These are phyloP conservation scores for Alisma plantagoaquatica DNA, from an alignment of 106 monocot species.

Conservation along the genomic window DNA sequence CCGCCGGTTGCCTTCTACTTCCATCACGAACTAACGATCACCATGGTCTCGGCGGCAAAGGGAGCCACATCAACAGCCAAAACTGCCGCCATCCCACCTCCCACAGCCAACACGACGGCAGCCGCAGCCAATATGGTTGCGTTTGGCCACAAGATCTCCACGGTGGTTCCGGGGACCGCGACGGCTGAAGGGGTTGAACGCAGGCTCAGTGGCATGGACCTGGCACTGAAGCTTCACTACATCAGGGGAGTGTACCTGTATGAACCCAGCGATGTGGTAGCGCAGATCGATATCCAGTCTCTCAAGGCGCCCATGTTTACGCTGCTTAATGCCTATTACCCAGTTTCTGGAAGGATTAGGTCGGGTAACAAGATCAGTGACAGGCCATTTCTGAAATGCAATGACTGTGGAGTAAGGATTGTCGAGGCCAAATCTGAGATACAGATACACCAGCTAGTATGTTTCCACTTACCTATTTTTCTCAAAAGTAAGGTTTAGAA, in stretches of 20 bases:
- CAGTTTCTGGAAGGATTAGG: slow-evolving; percentile 9
- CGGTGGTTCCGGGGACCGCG: slow-evolving; percentile 17
- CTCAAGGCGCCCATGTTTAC: slow-evolving; percentile 20
- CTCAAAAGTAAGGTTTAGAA: too few relatives aligned
- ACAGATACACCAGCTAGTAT: too few relatives aligned
- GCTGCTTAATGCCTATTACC: slow-evolving; percentile 5
- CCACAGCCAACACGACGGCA: too few relatives aligned
- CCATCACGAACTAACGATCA: too few relatives aligned
- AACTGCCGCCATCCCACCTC: too few relatives aligned
- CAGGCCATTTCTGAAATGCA: slow-evolving; percentile 20
- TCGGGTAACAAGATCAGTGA: background rate
- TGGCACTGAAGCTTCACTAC: slow-evolving; percentile 23
- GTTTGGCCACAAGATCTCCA: slow-evolving; percentile 12
- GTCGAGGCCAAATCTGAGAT: slow-evolving; percentile 12
- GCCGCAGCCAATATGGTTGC: too few relatives aligned
- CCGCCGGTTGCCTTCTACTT: too few relatives aligned
- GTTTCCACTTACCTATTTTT: too few relatives aligned
- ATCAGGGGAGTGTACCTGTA: slow-evolving; percentile 15
- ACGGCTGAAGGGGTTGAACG: background rate
- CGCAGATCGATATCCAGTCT: background rate
- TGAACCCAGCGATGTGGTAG: background rate
- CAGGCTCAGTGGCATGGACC: slow-evolving; percentile 14
- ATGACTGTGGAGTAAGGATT: slow-evolving; percentile 21
- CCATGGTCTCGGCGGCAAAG: too few relatives aligned
- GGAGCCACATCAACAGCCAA: too few relatives aligned